Evolutionary conservation across 108 stramenopile species (phyloP).

Genomic region (Pseudonitzschia delicatissima): DNA sequence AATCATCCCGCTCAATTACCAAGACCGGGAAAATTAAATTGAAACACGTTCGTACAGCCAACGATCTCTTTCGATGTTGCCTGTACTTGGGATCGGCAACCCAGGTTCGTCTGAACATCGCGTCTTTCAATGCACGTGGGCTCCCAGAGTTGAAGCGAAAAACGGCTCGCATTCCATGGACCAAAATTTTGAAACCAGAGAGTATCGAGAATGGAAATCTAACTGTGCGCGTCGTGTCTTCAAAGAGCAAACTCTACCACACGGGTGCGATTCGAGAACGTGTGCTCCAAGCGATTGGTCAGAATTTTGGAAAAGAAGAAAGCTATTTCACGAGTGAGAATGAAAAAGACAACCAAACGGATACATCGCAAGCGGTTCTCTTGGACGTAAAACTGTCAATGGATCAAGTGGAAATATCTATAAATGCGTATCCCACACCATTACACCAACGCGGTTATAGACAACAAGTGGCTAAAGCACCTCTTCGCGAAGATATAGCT

Average conservation of each 20-base stretch:
- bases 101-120: constrained; percentile 45
- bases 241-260: constrained; percentile 70
- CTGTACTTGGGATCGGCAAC: constrained; percentile 64
- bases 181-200: constrained; percentile 12
- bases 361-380: constrained; percentile 23
- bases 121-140: constrained; percentile 51
- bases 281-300: constrained; percentile 40
- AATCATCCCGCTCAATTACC: neutral
- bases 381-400: constrained; percentile 45
- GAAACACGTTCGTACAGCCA: constrained; percentile 16
- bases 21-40: constrained; percentile 21
- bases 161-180: constrained; percentile 55
- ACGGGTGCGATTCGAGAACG: constrained; percentile 60
- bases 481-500: constrained; percentile 78
- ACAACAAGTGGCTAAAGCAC: constrained; percentile 60
- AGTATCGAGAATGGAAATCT: constrained; percentile 2
- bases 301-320: constrained; percentile 19
- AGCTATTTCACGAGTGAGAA: neutral
- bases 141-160: constrained; percentile 65
- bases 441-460: constrained; percentile 77
- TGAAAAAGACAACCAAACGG: neutral
- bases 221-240: constrained; percentile 51
- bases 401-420: constrained; percentile 60
- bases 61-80: constrained; percentile 46
- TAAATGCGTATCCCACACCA: constrained; percentile 55